Conservation (phyloP, 495 filamentous ascomycete genomes). For the Neurospora africana region DNA sequence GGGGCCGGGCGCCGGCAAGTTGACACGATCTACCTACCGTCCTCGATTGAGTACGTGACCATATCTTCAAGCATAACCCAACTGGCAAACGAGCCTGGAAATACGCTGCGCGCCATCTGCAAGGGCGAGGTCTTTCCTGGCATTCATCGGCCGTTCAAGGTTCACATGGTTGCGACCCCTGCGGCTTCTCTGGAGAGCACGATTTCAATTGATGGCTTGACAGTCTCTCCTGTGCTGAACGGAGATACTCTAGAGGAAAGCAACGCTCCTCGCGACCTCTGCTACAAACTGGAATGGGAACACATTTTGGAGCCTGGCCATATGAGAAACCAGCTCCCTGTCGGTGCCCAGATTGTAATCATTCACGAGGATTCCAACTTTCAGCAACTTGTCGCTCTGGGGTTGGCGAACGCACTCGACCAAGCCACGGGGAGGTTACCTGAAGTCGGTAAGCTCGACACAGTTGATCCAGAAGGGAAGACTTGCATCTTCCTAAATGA, state of each 20-base stretch:
- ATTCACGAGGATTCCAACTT: constrained; percentile 33
- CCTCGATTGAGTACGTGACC: constrained; percentile 27
- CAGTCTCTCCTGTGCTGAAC: constrained; percentile 31
- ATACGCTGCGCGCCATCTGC: constrained; percentile 25
- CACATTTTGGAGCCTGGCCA: constrained; percentile 26
- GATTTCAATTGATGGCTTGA: constrained; percentile 28
- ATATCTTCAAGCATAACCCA: constrained; percentile 22
- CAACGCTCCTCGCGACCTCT: constrained; percentile 26
- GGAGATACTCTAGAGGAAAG: constrained; percentile 18
- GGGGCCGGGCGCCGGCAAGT: constrained; percentile 20
- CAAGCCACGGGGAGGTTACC: constrained; percentile 26
- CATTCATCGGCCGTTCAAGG: constrained; percentile 25
- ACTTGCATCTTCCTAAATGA: constrained; percentile 33
- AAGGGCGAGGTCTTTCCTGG: constrained; percentile 18
- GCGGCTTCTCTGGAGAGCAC: constrained; percentile 21
- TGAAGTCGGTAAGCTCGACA: constrained; percentile 22
- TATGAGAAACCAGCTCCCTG: constrained; percentile 6
- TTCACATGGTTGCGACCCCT: constrained; percentile 23
- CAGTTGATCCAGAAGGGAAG: constrained; percentile 23
- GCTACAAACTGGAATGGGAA: constrained; percentile 46
- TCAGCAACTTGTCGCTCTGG: constrained; percentile 33
- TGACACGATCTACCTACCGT: constrained; percentile 33
- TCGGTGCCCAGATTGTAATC: constrained; percentile 30
- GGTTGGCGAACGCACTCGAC: constrained; percentile 31
- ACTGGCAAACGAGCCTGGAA: constrained; percentile 18